phyloP scores from a whole-genome alignment of 2,329 filamentous ascomycete species.

The Zymoseptoria brevis region DNA sequence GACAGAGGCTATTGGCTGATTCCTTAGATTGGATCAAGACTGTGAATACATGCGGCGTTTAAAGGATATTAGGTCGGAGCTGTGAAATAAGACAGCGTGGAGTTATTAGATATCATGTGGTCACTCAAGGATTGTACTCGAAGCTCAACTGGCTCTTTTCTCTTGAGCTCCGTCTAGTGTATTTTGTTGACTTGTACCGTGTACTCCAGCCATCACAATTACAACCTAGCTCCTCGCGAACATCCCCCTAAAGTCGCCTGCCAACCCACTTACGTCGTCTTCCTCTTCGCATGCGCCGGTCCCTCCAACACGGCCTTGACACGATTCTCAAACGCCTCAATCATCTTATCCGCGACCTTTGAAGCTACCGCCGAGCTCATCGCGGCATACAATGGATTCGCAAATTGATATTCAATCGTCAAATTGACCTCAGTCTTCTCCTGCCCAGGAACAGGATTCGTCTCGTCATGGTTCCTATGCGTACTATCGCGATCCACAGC shows the following conservation, averaged over 20 bases:
- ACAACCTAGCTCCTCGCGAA: neutral
- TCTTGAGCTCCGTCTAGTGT: neutral
- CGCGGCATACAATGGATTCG: constrained; percentile 78
- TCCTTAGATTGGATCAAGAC: neutral
- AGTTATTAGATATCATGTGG: neutral
- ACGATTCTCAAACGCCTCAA: constrained; percentile 82
- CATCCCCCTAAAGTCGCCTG: neutral
- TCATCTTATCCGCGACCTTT: constrained; percentile 79
- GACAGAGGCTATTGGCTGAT: neutral
- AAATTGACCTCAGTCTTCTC: constrained; percentile 66
- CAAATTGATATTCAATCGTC: constrained; percentile 72
- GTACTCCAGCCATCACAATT: neutral
- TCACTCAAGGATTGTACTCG: neutral
- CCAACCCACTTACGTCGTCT: neutral
- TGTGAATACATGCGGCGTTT: neutral
- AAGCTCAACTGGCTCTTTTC: neutral
- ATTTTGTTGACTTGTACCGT: neutral
- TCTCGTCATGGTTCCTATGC: constrained; percentile 33
- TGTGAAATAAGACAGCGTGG: neutral
- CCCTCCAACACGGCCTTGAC: constrained; percentile 50
- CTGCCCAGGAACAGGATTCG: constrained; percentile 31
- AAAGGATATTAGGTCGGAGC: neutral
- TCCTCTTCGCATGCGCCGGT: constrained; percentile 4
- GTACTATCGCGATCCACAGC: constrained; percentile 25
- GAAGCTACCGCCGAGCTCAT: constrained; percentile 75